These are phyloP conservation scores for Suillus hirtellus DNA, from an alignment of 768 basidiomycete species.

Conservation along the genomic window DNA sequence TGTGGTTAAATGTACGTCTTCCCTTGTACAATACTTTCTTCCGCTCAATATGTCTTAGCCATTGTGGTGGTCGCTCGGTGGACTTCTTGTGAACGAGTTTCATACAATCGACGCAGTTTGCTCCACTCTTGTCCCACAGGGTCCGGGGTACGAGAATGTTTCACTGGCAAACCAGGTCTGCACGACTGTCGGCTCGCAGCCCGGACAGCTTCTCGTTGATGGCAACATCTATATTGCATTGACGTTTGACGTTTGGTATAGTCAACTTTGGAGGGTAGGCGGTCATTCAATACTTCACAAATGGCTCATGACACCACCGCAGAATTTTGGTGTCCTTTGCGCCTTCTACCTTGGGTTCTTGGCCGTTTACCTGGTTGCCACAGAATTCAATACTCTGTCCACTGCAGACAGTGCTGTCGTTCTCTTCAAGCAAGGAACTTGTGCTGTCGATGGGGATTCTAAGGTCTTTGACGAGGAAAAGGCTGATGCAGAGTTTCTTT, in stretches of 20 bases:
- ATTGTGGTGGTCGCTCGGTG: conserved; percentile 49
- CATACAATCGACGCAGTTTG: conserved; percentile 63
- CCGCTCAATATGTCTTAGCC: background rate
- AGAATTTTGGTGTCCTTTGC: conserved; percentile 71
- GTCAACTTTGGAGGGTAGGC: conserved; percentile 51
- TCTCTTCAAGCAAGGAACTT: conserved; percentile 64
- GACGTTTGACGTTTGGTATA: conserved; percentile 41
- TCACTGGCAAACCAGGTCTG: conserved; percentile 72
- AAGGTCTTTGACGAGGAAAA: conserved; percentile 34
- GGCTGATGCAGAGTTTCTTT: conserved; percentile 4
- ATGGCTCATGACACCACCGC: background rate
- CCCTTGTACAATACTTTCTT: background rate
- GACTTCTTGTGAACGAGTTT: conserved; percentile 80
- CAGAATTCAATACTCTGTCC: conserved; percentile 49
- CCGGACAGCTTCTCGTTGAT: conserved; percentile 60
- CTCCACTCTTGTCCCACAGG: conserved; percentile 58
- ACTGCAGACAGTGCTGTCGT: conserved; percentile 43
- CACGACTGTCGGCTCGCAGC: conserved; percentile 60
- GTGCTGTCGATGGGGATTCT: conserved; percentile 11
- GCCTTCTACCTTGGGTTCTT: conserved; percentile 68
- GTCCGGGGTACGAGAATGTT: conserved; percentile 59
- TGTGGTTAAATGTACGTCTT: conserved; percentile 54
- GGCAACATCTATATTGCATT: conserved; percentile 58
- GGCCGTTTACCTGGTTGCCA: conserved; percentile 52
- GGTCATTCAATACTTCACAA: background rate